Evolutionary conservation across 306 rosid genomes (phyloP).

Genomic region (Gillenia trifoliata): DNA sequence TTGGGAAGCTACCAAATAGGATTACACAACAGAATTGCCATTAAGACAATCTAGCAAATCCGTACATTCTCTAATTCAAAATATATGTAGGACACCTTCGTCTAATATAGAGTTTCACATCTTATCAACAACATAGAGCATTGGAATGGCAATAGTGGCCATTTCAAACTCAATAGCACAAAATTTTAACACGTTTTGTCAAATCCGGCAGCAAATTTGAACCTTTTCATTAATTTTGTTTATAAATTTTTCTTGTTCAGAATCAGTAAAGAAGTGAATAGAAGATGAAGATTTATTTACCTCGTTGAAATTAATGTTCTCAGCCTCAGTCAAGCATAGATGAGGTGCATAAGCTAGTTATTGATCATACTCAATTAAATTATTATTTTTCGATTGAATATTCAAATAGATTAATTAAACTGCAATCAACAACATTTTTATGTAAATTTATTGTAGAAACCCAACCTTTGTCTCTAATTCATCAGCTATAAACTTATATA

Average conservation of each 20-base stretch:
- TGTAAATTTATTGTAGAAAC: not conserved
- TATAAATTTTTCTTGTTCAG: not conserved
- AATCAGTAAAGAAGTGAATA: too few species aligned
- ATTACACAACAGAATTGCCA: not conserved
- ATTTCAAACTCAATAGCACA: too few species aligned
- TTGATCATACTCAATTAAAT: not conserved
- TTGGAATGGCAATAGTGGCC: not conserved
- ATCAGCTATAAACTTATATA: too few species aligned
- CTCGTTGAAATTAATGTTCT: too few species aligned
- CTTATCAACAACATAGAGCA: not conserved
- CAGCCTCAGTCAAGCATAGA: not conserved
- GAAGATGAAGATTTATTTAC: too few species aligned
- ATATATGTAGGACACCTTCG: not conserved
- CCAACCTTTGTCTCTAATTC: not conserved
- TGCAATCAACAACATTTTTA: not conserved
- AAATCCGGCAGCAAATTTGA: too few species aligned
- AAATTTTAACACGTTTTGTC: too few species aligned
- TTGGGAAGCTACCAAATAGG: not conserved
- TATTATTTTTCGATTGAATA: not conserved
- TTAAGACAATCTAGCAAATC: not conserved
- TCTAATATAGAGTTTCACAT: not conserved
- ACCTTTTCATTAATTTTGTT: too few species aligned
- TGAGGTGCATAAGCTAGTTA: not conserved
- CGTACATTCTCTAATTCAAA: not conserved
- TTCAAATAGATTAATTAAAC: not conserved